A percentile compares a stretch with the other conserved stretches of the same genome.
These are phyloP conservation scores for Crithidia thermophila DNA, from an alignment of 208 protist genomes.

Conservation along the genomic window DNA sequence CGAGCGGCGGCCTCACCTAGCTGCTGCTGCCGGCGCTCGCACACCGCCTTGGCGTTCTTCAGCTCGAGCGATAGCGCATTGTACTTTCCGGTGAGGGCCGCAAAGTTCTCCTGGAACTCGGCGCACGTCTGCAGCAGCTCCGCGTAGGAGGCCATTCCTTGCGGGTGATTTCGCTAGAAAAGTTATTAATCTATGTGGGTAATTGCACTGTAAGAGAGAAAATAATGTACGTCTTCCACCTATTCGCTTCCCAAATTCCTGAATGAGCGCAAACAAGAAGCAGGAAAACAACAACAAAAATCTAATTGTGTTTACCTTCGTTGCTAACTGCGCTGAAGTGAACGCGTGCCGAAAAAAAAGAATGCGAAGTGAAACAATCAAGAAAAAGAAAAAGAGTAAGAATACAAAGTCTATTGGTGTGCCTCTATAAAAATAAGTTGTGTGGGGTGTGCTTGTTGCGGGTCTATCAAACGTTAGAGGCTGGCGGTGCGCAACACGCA, in stretches of 20 bases:
- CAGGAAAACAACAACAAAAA: not conserved
- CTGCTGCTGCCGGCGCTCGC: constrained; percentile 33
- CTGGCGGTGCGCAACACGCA: too few species aligned
- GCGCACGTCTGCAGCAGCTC: constrained; percentile 77
- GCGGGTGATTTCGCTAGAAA: not conserved
- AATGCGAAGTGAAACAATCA: not conserved
- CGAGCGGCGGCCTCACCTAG: constrained; percentile 33
- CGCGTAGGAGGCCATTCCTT: constrained; percentile 67
- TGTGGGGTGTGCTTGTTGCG: too few species aligned
- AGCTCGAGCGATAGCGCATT: constrained; percentile 53
- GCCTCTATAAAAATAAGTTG: too few species aligned
- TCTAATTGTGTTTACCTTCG: too few species aligned
- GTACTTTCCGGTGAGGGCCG: constrained; percentile 71
- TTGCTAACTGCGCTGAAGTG: not conserved
- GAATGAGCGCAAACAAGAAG: not conserved
- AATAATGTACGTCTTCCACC: too few species aligned
- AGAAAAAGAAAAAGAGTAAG: too few species aligned
- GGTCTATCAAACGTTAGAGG: too few species aligned
- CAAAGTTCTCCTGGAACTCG: constrained; percentile 87
- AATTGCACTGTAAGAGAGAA: too few species aligned
- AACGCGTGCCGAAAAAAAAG: constrained; percentile 1
- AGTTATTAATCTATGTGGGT: not conserved
- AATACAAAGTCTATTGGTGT: too few species aligned
- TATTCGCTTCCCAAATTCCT: not conserved
- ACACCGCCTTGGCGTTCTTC: constrained; percentile 38